These are phyloP conservation scores for Cenchrus purpureus DNA, from an alignment of 176 grass and related monocot genomes.

Conservation along the genomic window DNA sequence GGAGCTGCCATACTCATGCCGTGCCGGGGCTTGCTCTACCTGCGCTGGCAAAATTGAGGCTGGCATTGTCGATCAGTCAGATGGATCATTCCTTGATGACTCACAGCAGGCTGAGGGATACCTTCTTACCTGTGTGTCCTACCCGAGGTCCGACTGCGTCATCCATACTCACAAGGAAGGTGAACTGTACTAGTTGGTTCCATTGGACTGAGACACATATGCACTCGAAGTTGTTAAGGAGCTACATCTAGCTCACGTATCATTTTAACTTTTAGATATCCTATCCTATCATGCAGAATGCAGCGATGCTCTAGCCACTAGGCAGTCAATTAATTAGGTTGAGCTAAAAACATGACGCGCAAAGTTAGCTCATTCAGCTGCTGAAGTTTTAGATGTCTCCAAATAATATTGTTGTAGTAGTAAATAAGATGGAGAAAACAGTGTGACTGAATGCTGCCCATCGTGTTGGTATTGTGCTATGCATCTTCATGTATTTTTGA, in stretches of 20 bases:
- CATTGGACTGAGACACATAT: not conserved
- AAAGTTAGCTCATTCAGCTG: not conserved
- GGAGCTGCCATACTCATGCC: constrained; percentile 80
- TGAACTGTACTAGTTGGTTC: constrained; percentile 58
- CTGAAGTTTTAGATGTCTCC: not conserved
- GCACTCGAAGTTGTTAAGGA: not conserved
- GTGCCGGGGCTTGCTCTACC: constrained; percentile 74
- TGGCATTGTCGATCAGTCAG: constrained; percentile 66
- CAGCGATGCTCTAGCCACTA: not conserved
- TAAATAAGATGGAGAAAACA: not conserved
- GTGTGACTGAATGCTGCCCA: not conserved
- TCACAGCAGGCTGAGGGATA: constrained; percentile 64
- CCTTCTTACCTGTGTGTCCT: constrained; percentile 69
- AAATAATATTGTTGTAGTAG: not conserved
- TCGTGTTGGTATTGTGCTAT: not conserved
- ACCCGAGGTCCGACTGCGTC: constrained; percentile 56
- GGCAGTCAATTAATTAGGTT: not conserved
- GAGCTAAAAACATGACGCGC: not conserved
- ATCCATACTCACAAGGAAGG: constrained; percentile 85
- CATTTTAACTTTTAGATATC: not conserved
- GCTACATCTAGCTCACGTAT: not conserved
- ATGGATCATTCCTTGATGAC: constrained; percentile 76
- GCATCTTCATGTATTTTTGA: not conserved
- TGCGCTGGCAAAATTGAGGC: constrained; percentile 58
- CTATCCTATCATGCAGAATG: not conserved